These are phyloP conservation scores for Mucor circinelloides DNA, from an alignment of 371 early-diverging fungal genomes.

Conservation along the genomic window DNA sequence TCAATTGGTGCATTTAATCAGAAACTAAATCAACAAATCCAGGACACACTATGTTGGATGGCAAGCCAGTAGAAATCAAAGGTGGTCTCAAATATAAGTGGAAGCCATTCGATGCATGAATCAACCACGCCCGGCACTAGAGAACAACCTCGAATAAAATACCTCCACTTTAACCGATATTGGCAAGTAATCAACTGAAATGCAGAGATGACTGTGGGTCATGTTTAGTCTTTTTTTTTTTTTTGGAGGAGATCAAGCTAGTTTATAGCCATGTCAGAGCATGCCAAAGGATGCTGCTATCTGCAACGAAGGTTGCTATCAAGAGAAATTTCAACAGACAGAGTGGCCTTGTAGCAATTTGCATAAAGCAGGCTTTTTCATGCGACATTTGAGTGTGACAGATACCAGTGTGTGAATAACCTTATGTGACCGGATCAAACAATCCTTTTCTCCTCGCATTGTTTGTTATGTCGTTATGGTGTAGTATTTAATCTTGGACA, in stretches of 20 bases:
- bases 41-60: conserved; percentile 39
- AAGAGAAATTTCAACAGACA: too few relatives aligned
- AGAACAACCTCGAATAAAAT: background rate
- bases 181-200: background rate
- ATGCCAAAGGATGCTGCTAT: too few relatives aligned
- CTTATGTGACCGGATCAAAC: background rate
- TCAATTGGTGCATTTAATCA: background rate
- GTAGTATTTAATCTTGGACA: background rate
- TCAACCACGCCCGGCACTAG: background rate
- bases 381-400: background rate
- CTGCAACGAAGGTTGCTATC: too few relatives aligned
- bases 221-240: too few relatives aligned
- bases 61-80: conserved; percentile 37
- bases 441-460: background rate
- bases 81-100: conserved; percentile 38
- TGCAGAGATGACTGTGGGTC: too few relatives aligned
- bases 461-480: background rate
- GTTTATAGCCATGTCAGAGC: too few relatives aligned
- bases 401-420: background rate
- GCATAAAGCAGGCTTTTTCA: background rate
- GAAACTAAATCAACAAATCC: background rate
- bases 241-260: too few relatives aligned
- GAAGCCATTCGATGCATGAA: conserved; percentile 13
- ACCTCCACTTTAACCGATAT: background rate
- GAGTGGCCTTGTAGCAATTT: background rate